A percentile compares a stretch with the other conserved stretches of the same genome.
phyloP scores from a whole-genome alignment of 2,329 filamentous ascomycete genomes.

The Chaetomiaceae sp. region DNA sequence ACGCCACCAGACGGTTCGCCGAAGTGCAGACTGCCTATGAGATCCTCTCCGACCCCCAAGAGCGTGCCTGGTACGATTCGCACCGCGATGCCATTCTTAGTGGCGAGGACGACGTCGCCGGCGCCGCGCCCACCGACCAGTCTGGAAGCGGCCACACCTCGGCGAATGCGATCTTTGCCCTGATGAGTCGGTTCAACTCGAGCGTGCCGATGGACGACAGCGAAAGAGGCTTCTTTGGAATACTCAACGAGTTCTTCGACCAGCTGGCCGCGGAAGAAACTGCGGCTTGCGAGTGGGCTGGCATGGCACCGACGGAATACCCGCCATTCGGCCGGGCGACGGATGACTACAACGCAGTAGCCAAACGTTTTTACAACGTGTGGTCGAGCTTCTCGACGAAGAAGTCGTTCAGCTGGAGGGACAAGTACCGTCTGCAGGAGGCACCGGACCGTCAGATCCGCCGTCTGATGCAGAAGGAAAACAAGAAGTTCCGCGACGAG shows the following conservation, averaged over 20 bases:
- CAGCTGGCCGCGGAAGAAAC: constrained; percentile 75
- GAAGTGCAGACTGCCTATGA: constrained; percentile 92
- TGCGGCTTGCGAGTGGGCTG: constrained; percentile 64
- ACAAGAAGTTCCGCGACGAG: constrained; percentile 75
- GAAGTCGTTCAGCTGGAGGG: constrained; percentile 86
- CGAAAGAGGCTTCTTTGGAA: constrained; percentile 77
- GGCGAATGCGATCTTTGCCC: constrained; percentile 67
- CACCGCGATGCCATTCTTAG: constrained; percentile 80
- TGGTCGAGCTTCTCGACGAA: constrained; percentile 80
- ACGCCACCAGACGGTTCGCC: constrained; percentile 78
- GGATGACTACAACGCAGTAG: constrained; percentile 68
- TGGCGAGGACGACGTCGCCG: constrained; percentile 46
- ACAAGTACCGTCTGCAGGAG: constrained; percentile 75
- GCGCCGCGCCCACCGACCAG: constrained; percentile 31
- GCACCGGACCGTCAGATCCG: constrained; percentile 80
- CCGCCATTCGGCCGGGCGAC: constrained; percentile 75
- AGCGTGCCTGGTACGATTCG: constrained; percentile 95
- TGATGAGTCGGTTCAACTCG: constrained; percentile 76
- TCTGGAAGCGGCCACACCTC: constrained; percentile 68
- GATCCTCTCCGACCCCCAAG: constrained; percentile 90
- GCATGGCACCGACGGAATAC: constrained; percentile 57
- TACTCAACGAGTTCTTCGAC: constrained; percentile 69
- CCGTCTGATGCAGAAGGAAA: constrained; percentile 91
- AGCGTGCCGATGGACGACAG: constrained; percentile 75
- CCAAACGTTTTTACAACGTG: constrained; percentile 70